Evolutionary conservation across 1,284 basidiomycete species (phyloP).

Genomic region (Stereum hirsutum): DNA sequence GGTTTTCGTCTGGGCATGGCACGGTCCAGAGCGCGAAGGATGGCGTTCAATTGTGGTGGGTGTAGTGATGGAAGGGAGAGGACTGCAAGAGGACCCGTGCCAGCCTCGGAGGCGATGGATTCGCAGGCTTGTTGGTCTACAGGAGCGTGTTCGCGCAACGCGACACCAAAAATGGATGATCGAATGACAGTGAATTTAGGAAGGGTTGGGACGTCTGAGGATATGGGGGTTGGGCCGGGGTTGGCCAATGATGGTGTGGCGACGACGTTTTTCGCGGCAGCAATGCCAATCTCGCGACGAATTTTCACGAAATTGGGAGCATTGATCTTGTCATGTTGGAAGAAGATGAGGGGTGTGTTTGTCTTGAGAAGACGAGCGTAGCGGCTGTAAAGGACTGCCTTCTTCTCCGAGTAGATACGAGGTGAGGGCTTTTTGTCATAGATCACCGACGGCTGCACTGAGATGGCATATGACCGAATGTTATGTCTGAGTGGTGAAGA

Average conservation of each 20-base stretch:
- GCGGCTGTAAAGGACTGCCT: slow-evolving; percentile 67
- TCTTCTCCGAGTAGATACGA: slow-evolving; percentile 63
- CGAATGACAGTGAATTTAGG: slow-evolving; percentile 58
- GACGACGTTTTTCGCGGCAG: slow-evolving; percentile 33
- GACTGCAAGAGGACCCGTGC: slow-evolving; percentile 56
- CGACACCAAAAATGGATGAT: slow-evolving; percentile 65
- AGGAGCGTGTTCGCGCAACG: slow-evolving; percentile 47
- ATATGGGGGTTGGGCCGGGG: slow-evolving; percentile 25
- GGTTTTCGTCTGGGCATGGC: slow-evolving; percentile 49
- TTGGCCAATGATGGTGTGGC: slow-evolving; percentile 31
- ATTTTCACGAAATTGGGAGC: slow-evolving; percentile 54
- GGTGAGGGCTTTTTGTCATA: slow-evolving; percentile 43
- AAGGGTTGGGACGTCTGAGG: slow-evolving; percentile 16
- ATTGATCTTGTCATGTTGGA: slow-evolving; percentile 64
- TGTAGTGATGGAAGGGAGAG: slow-evolving; percentile 60
- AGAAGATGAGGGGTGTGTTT: slow-evolving; percentile 58
- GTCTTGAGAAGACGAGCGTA: slow-evolving; percentile 57
- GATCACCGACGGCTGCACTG: slow-evolving; percentile 41
- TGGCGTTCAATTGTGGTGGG: slow-evolving; percentile 58
- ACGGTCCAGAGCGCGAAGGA: slow-evolving; percentile 62
- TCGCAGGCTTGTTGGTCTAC: slow-evolving; percentile 38
- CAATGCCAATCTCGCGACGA: slow-evolving; percentile 50
- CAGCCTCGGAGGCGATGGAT: slow-evolving; percentile 42
- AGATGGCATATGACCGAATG: slow-evolving; percentile 35
- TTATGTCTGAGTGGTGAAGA: slow-evolving; percentile 7